These are phyloP conservation scores for Phytophthora podocarpi DNA, from an alignment of 352 stramenopile genomes.

Conservation along the genomic window DNA sequence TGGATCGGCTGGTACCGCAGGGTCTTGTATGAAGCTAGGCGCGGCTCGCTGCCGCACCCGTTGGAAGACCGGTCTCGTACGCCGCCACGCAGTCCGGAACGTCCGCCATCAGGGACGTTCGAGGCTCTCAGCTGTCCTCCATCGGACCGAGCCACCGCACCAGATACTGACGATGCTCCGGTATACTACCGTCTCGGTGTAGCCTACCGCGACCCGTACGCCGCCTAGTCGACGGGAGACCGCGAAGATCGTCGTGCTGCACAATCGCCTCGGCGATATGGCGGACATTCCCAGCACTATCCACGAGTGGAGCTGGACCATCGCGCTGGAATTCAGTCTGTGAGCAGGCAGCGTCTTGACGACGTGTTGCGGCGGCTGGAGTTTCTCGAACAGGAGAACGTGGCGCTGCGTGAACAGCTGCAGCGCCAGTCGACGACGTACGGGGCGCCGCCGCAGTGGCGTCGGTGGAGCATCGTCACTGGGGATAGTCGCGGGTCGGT, in stretches of 20 bases:
- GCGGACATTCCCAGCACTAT: background rate
- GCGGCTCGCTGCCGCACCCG: no score
- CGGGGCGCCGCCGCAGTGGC: no score
- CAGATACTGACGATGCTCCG: background rate
- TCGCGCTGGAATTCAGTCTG: background rate
- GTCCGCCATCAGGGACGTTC: no score
- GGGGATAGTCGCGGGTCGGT: slow-evolving; percentile 1
- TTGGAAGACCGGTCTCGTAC: no score
- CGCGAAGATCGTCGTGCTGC: background rate
- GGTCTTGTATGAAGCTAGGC: no score
- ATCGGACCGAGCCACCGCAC: slow-evolving; percentile 4
- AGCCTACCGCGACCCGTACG: background rate
- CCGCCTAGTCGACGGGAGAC: no score
- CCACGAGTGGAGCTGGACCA: background rate
- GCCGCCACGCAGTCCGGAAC: no score
- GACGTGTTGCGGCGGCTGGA: background rate
- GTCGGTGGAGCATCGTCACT: background rate
- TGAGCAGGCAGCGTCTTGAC: background rate
- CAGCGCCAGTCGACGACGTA: background rate
- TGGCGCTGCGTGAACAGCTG: background rate
- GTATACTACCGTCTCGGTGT: background rate
- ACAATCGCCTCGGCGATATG: slow-evolving; percentile 4
- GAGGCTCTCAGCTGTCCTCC: no score
- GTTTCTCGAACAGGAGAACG: background rate
- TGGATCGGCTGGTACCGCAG: background rate